Evolutionary conservation across 2,329 filamentous ascomycete species (phyloP), one percentile per base, ranked within the genome.

Genomic region (Pleomassaria siparia): DNA sequence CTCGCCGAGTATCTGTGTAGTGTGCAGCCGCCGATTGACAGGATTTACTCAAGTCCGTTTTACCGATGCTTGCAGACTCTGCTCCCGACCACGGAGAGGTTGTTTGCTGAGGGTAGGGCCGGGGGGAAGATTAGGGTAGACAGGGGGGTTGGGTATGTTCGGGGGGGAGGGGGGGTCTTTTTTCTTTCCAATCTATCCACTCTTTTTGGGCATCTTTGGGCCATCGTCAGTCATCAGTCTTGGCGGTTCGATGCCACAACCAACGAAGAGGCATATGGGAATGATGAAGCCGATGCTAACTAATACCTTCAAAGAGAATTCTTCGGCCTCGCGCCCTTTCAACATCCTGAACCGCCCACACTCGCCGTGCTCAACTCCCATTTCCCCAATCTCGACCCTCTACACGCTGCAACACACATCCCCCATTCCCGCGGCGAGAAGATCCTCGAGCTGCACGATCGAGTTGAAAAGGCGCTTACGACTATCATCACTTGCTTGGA

Each of bases 251-350:
- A n/a, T n/a, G n/a, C n/a, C n/a, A n/a, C n/a, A n/a, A n/a, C n/a
- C n/a, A n/a, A n/a, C n/a, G n/a, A n/a, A n/a, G n/a, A n/a, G 20
- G 11, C 20, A 40, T n/a, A 25, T 7, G 25, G n/a, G 29, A 11
- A 11, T n/a, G 15, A 32, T 11, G 12, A 16, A 35, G 20, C 10
- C 18, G 5, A 10, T 15, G 16, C 22, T 15, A 20, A 30, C 29
- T 25, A 11, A 24, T 20, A 4, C 29, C 12, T 32, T 4, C 9
- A 33, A 32, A 86, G 89, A 51, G 94, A 99, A 75, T 97, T 94
- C 87, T 97, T 94, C 69, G 94, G 94, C 21, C 79, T 83, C 40
- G 90, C 91, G 13, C 84, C 84, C 50, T 96, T 96, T 71, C 80
- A 88, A 45, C 94, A 97, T 63, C 94, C 94, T 0, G 78, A 80